Conservation (phyloP, 495 filamentous ascomycete genomes). For the Hypoxylon lenormandii region DNA sequence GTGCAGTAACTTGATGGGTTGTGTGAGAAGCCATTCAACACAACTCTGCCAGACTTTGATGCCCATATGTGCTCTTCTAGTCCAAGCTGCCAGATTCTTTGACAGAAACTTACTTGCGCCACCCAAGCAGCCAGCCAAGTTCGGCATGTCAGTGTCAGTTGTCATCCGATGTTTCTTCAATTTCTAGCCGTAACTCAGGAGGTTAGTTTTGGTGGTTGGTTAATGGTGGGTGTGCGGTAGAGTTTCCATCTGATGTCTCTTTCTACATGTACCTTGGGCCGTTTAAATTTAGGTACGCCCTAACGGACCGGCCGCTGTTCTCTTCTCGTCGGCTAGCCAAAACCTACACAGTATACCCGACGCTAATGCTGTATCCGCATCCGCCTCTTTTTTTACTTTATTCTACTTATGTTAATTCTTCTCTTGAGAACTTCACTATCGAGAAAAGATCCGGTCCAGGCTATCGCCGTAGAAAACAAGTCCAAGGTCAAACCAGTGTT, state of each 20-base stretch:
- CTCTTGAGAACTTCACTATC: not conserved
- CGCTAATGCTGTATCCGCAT: constrained; percentile 24
- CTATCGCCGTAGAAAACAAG: constrained; percentile 3
- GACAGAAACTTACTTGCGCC: constrained; percentile 30
- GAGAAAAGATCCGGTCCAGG: not conserved
- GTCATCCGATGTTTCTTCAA: constrained; percentile 39
- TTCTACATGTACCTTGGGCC: not conserved
- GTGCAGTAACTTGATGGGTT: too few relatives aligned
- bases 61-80: not conserved
- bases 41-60: not conserved
- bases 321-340: constrained; percentile 8
- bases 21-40: not conserved
- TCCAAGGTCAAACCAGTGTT: not conserved
- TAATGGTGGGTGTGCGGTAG: not conserved
- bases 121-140: constrained; percentile 3
- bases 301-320: constrained; percentile 13
- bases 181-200: too few relatives aligned
- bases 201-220: not conserved
- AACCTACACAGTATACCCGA: constrained; percentile 31
- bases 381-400: not conserved
- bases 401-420: not conserved
- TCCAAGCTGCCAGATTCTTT: constrained; percentile 21
- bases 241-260: constrained; percentile 17
- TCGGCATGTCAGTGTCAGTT: constrained; percentile 35
- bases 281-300: constrained; percentile 6